Evolutionary conservation across 768 basidiomycete genomes (phyloP).

Genomic region (Suillus variegatus): DNA sequence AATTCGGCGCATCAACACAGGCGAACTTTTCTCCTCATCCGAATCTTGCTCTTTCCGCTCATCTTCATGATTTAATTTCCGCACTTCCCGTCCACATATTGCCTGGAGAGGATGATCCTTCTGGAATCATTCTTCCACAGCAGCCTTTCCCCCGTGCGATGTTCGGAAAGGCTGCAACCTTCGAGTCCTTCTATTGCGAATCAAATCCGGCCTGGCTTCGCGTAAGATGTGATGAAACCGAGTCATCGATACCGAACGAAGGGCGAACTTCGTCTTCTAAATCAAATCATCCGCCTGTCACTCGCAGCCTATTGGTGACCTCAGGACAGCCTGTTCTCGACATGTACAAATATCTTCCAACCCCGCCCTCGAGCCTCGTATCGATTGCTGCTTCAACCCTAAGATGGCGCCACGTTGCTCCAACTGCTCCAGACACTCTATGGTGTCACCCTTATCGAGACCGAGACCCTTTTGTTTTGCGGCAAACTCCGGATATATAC

Average conservation of each 20-base stretch:
- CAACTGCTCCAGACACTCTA: slow-evolving; percentile 96
- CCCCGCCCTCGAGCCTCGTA: slow-evolving; percentile 69
- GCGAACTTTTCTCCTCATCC: slow-evolving; percentile 74
- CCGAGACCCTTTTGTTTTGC: slow-evolving; percentile 86
- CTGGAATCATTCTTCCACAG: slow-evolving; percentile 89
- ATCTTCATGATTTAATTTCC: slow-evolving; percentile 74
- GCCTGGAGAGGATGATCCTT: slow-evolving; percentile 86
- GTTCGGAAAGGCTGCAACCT: slow-evolving; percentile 65
- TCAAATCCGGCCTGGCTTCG: slow-evolving; percentile 91
- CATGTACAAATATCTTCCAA: slow-evolving; percentile 88
- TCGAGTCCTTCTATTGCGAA: slow-evolving; percentile 69
- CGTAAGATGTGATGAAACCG: slow-evolving; percentile 43
- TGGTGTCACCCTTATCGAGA: slow-evolving; percentile 96
- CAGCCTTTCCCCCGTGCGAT: slow-evolving; percentile 91
- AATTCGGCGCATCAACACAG: slow-evolving; percentile 57
- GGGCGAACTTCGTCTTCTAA: slow-evolving; percentile 8
- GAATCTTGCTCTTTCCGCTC: slow-evolving; percentile 62
- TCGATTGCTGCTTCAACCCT: slow-evolving; percentile 78
- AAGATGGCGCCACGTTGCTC: slow-evolving; percentile 95
- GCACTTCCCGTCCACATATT: slow-evolving; percentile 85
- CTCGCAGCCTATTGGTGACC: slow-evolving; percentile 73
- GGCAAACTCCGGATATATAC: slow-evolving; percentile 87
- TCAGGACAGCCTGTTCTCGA: slow-evolving; percentile 95
- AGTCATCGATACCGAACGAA: slow-evolving; percentile 3
- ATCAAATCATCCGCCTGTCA: slow-evolving; percentile 23